Evolutionary conservation across 73 alveolate species (phyloP).

Genomic region (Paramecium pentaurelia): DNA sequence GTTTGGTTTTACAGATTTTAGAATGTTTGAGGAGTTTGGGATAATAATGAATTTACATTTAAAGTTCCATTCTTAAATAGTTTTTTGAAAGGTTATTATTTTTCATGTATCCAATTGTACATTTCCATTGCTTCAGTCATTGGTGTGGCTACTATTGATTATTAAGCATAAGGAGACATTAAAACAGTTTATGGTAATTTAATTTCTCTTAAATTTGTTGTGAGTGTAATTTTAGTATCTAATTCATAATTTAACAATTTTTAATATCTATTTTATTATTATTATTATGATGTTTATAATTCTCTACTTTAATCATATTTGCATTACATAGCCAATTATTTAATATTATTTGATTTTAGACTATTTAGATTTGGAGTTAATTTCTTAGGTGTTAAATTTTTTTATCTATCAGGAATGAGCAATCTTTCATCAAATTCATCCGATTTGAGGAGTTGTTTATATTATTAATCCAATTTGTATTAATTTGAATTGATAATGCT

Average conservation of each 20-base stretch:
- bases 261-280: neutral
- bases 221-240: neutral
- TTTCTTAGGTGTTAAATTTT: constrained; percentile 24
- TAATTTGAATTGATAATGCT: constrained; percentile 27
- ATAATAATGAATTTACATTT: neutral
- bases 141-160: constrained; percentile 39
- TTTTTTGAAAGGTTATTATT: constrained; percentile 20
- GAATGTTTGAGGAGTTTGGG: neutral
- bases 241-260: constrained; percentile 26
- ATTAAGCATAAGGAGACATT: constrained; percentile 47
- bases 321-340: neutral
- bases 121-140: constrained; percentile 55
- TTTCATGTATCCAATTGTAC: constrained; percentile 48
- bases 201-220: constrained; percentile 30
- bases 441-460: neutral
- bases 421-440: constrained; percentile 46
- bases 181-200: constrained; percentile 10
- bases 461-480: constrained; percentile 12
- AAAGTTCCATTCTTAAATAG: neutral
- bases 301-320: constrained; percentile 6
- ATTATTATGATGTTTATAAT: neutral
- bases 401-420: constrained; percentile 17
- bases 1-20: neutral
- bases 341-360: neutral
- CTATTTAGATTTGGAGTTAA: neutral